Percentiles rank a stretch among this genome's conserved stretches.
These are phyloP conservation scores for Pseudonitzschia multistriata DNA, from an alignment of 108 stramenopile species.

Conservation along the genomic window DNA sequence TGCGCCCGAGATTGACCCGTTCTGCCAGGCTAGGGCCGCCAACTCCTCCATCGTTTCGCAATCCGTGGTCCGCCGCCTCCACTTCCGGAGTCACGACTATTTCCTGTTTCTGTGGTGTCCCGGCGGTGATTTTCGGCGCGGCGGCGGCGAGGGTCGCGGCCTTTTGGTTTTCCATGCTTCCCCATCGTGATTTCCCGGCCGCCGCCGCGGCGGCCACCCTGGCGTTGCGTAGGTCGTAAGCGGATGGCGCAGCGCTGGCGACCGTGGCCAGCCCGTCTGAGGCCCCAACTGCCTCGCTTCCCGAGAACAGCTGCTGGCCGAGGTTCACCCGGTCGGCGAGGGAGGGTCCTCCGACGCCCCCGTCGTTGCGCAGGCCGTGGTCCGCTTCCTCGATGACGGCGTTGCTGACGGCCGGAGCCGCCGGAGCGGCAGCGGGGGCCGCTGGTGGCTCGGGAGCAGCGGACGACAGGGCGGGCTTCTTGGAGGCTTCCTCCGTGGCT, in stretches of 20 bases:
- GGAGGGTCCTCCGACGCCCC: conserved; percentile 51
- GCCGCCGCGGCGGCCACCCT: conserved; percentile 40
- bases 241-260: background rate
- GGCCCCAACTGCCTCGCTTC: background rate
- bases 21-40: conserved; percentile 52
- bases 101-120: background rate
- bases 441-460: background rate
- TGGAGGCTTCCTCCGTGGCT: conserved; percentile 17
- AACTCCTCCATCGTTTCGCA: conserved; percentile 57
- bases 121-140: background rate
- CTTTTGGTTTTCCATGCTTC: conserved; percentile 43
- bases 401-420: background rate
- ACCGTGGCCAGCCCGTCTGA: conserved; percentile 1
- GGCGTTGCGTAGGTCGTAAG: conserved; percentile 40
- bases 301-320: conserved; percentile 32
- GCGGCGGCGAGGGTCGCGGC: conserved; percentile 14
- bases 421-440: background rate
- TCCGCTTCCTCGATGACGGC: conserved; percentile 49
- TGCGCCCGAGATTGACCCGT: conserved; percentile 41
- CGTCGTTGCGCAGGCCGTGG: conserved; percentile 61
- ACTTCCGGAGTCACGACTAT: conserved; percentile 34
- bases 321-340: conserved; percentile 50
- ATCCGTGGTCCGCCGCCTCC: conserved; percentile 51
- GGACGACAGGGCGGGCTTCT: background rate
- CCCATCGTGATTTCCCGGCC: conserved; percentile 73